Evolutionary conservation across 1,139 yeast genomes (phyloP), one percentile per base, ranked within the genome.

Genomic region (Hansenula lynferdii): DNA sequence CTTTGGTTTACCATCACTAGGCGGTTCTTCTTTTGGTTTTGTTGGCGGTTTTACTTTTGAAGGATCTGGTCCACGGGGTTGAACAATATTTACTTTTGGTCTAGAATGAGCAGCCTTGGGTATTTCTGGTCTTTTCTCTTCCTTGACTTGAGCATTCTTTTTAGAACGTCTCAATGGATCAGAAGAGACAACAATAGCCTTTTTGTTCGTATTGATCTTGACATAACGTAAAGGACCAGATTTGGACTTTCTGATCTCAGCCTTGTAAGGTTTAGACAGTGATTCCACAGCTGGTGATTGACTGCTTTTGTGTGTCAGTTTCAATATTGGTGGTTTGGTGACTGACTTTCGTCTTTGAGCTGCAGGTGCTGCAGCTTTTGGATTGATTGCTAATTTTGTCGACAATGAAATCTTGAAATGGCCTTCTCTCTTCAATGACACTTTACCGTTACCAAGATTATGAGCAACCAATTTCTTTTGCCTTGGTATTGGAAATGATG

Each of bases 381-480:
- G 27, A 16, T 27, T 31, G 23, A 40, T 11, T 20, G 47, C 44
- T 5, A 47, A 12, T 28, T 50, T 54, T 24, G 62, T 56, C 1
- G 57, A 47, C 3, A 63, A 37, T 21, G 56, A 60, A 6, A 64
- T 48, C 37, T 61, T 63, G 39, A 62, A 48, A 3, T 55, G 47
- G n/a, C 67, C 65, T 35, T 60, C 65, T 36, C 65, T 54, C 37
- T 55, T 62, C 4, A 64, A 43, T 7, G 49, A 45, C 3, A 64
- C 50, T n/a, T 41, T 51, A 22, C 54, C 53, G 14, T 46, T 44
- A 2, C 58, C 63, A 5, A 47, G n/a, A 31, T 72, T 57, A 48
- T 70, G 74, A 1, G 85, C 84, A 4, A 75, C 77, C 28, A 90
- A 65, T 50, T 77, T 77, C 58, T 76, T 80, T 44, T 80, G 81